Evolutionary conservation across 2,329 filamentous ascomycete genomes (phyloP).

Genomic region (Fusarium sp.): DNA sequence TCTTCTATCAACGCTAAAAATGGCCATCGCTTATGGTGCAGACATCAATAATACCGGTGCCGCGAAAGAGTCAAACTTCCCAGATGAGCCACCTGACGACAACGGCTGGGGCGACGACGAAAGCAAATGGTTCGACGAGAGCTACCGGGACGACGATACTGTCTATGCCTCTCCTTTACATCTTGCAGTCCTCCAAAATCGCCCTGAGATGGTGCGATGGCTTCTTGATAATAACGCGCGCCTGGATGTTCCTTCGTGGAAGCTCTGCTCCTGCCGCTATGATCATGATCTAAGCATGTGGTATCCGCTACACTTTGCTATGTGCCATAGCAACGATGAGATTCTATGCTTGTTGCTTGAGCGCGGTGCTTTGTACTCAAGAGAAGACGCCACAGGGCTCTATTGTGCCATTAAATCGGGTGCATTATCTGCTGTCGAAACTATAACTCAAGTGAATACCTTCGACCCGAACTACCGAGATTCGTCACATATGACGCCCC

Average conservation of each 20-base stretch:
- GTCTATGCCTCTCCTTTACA: neutral
- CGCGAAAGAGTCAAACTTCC: no score
- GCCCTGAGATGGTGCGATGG: neutral
- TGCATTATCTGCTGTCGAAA: neutral
- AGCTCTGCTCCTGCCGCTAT: neutral
- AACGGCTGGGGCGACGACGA: no score
- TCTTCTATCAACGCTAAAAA: neutral
- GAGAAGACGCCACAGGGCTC: neutral
- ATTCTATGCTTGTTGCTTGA: neutral
- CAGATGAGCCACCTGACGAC: no score
- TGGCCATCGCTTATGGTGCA: neutral
- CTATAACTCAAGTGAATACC: fast-evolving
- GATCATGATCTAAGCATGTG: neutral
- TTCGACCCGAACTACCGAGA: neutral
- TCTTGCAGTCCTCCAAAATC: neutral
- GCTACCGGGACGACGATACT: no score
- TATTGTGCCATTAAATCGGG: neutral
- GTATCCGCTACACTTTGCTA: neutral
- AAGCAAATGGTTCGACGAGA: no score
- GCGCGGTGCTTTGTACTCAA: neutral
- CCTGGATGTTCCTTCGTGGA: neutral
- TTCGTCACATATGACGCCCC: fast-evolving
- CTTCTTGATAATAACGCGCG: neutral
- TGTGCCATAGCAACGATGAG: neutral
- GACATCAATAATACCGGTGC: neutral